Evolutionary conservation across 1,284 basidiomycete genomes (phyloP), one percentile per base, ranked within the genome.

Genomic region (Malassezia pachydermatis): DNA sequence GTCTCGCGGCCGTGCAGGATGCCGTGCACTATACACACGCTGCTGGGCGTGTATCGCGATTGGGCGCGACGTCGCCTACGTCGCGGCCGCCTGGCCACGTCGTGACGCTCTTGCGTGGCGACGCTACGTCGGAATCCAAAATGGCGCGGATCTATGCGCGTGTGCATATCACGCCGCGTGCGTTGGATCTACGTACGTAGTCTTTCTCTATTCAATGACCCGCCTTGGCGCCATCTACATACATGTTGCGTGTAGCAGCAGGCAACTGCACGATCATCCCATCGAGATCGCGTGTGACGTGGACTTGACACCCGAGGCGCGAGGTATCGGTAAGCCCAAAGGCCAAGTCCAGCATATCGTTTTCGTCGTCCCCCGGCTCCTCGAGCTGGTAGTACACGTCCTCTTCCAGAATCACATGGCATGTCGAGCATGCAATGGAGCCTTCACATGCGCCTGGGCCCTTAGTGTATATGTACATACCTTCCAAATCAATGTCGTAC

Each of bases 401-500:
- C 9, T 81, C 81, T 40, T 83, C 78, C 36, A 96, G 78, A 48
- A 96, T 88, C 51, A 96, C 82, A 72, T 98, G 92, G 72, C 94
- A 98, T 30, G 94, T 98, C 23, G 90, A 96, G 73, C 92, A 98
- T 17, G 92, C 94, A 46, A 95, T 81, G 0, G 88, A 94, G 39
- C 88, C 86, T 77, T 96, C 92, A 73, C 94, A 98, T 1, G 68
- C 68, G 27, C 59, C 56, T n/a, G n/a, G n/a, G n/a, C n/a, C n/a
- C n/a, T n/a, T n/a, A n/a, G n/a, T n/a, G n/a, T n/a, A n/a, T n/a
- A n/a, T n/a, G n/a, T n/a, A n/a, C n/a, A n/a, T n/a, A n/a, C n/a
- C n/a, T 89, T 98, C 92, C n/a, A 98, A 78, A 69, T 98, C 92
- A 48, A 98, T 81, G 65, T 96, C 92, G 71, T 94, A 82, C 73